A percentile compares a stretch with the other conserved stretches of the same genome.
phyloP scores from a whole-genome alignment of 2,329 filamentous ascomycete genomes.

The Fusarium siculi region DNA sequence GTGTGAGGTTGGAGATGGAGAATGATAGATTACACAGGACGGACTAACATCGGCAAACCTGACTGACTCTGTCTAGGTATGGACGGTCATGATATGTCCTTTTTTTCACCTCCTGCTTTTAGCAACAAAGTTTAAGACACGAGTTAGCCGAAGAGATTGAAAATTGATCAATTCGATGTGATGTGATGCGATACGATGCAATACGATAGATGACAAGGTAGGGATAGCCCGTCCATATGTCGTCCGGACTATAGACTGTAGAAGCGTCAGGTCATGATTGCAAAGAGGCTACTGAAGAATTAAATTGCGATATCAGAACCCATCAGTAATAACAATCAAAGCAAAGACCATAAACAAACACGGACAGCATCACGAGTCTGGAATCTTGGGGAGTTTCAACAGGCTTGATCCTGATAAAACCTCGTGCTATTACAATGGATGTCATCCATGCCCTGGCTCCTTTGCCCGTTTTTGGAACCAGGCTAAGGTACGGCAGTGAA shows the following conservation, averaged over 20 bases:
- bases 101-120: not conserved
- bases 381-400: not conserved
- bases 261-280: slow-evolving; percentile 1
- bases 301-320: not conserved
- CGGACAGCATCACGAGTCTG: slow-evolving; percentile 4
- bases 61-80: not conserved
- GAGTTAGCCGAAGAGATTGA: slow-evolving; percentile 20
- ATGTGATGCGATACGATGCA: slow-evolving; percentile 3
- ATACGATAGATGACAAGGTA: slow-evolving; percentile 15
- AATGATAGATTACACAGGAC: slow-evolving; percentile 4
- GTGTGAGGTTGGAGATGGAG: slow-evolving; percentile 1
- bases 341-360: slow-evolving; percentile 22
- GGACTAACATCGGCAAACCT: slow-evolving; percentile 17
- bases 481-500: slow-evolving; percentile 1
- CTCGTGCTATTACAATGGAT: slow-evolving; percentile 8
- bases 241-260: slow-evolving; percentile 12
- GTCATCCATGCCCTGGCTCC: not conserved
- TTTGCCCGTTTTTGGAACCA: slow-evolving; percentile 11
- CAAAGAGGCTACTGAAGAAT: not conserved
- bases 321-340: slow-evolving; percentile 18
- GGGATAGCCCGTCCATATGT: slow-evolving; percentile 28
- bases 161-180: not conserved
- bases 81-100: not conserved
- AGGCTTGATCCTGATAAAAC: slow-evolving; percentile 32
- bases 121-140: slow-evolving; percentile 6